Evolutionary conservation across 2,329 filamentous ascomycete genomes (phyloP), one percentile per base, ranked within the genome.

Genomic region (Claviceps sorghi): DNA sequence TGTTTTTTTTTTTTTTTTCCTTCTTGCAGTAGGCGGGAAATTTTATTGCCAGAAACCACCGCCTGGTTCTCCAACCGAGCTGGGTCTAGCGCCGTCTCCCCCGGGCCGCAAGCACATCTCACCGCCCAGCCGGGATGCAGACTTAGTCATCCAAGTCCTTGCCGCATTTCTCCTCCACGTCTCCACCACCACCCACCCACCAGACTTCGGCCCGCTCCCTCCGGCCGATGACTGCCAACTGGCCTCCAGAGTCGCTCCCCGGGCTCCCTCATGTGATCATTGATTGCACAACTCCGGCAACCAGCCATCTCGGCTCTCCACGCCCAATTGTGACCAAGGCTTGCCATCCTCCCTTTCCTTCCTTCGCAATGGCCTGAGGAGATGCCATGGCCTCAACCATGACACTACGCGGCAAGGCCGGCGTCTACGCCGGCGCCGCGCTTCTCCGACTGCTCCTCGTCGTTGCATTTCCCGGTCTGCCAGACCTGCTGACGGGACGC

Each of bases 401-500:
- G 67, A 66, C 67, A 58, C 60, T 67, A 59, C 67, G 63, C 66
- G 66, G 65, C 61, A 71, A 69, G 60, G 65, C 65, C 56, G 67
- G 69, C 62, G 77, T 96, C 54, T 95, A 89, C 65, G 75, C 76
- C 55, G 80, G 81, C 50, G 91, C 90, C 54, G 83, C 86, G 52
- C 77, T 83, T 56, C 74, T 97, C 59, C 83, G 93, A 59, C 75
- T 97, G 55, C 70, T 88, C 52, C 78, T 97, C 51, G 90, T 89
- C 65, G 74, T 83, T 54, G 75, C 82, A 53, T 95, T 96, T 65
- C 90, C 93, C 56, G 80, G 79, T 40, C 75, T 98, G 42, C 87
- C 91, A 50, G 83, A 89, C 65, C 76, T 95, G 56, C 76, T 98
- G 56, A 93, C 88, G 21, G 86, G 85, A 58, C 85, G 93, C 64